Evolutionary conservation across 2,329 filamentous ascomycete genomes (phyloP).

Genomic region (Westerdykella aurantiaca): DNA sequence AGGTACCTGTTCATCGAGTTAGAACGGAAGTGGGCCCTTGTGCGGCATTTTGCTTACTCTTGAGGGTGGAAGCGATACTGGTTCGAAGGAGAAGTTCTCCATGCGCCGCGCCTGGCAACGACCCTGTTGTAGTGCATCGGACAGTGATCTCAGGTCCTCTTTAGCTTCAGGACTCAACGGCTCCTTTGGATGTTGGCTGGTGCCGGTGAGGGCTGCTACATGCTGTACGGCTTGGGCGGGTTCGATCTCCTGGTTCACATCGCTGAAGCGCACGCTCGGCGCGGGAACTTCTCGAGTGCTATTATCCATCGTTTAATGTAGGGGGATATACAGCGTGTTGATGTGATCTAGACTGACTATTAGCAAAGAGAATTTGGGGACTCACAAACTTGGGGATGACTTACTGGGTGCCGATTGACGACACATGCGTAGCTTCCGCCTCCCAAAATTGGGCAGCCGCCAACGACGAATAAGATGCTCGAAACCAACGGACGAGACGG

Average conservation of each 20-base stretch:
- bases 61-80: constrained; percentile 79
- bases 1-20: constrained; percentile 36
- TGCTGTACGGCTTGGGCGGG: constrained; percentile 30
- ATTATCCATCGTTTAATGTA: too few species aligned
- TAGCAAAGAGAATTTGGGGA: too few species aligned
- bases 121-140: constrained; percentile 64
- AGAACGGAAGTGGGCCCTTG: constrained; percentile 22
- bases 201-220: constrained; percentile 6
- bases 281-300: constrained; percentile 17
- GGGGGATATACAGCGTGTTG: too few species aligned
- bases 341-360: too few species aligned
- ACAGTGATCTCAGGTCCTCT: constrained; percentile 66
- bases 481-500: too few species aligned
- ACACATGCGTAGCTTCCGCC: too few species aligned
- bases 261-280: constrained; percentile 38
- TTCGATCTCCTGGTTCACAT: constrained; percentile 36
- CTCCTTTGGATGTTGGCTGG: constrained; percentile 15
- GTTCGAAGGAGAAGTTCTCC: constrained; percentile 83
- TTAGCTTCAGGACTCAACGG: constrained; percentile 41
- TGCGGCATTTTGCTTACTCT: constrained; percentile 56
- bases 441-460: too few species aligned
- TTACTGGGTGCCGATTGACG: too few species aligned
- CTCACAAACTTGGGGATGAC: too few species aligned
- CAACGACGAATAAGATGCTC: too few species aligned
- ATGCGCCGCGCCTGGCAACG: constrained; percentile 77